Evolutionary conservation across 2,329 filamentous ascomycete species (phyloP).

Genomic region (Ceratocystis smalleyi): DNA sequence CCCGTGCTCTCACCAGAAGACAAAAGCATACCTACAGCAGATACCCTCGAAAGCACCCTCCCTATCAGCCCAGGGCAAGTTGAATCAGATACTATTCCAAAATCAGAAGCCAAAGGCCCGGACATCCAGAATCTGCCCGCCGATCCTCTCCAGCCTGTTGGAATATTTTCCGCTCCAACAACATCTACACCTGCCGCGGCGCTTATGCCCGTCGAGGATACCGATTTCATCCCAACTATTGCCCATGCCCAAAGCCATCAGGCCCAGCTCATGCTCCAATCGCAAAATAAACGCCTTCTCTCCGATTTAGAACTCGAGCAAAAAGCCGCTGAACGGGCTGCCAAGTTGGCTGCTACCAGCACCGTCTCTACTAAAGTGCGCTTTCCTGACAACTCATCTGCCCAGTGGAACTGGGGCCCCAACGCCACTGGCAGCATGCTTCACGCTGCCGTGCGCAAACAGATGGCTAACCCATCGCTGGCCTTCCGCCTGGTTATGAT

Average conservation of each 20-base stretch:
- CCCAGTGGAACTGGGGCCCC: slow-evolving; percentile 55
- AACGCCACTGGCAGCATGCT: slow-evolving; percentile 54
- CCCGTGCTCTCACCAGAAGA: slow-evolving; percentile 2
- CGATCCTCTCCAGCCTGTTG: slow-evolving; percentile 37
- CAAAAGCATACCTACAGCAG: not conserved
- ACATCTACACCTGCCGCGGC: slow-evolving; percentile 63
- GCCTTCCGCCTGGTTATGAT: slow-evolving; percentile 58
- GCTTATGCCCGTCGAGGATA: slow-evolving; percentile 46
- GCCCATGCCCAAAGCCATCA: slow-evolving; percentile 64
- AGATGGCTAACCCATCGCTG: slow-evolving; percentile 50
- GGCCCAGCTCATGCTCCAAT: slow-evolving; percentile 42
- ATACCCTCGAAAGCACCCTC: slow-evolving; percentile 10
- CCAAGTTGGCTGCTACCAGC: slow-evolving; percentile 49
- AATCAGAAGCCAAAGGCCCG: not conserved
- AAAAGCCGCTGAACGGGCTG: slow-evolving; percentile 48
- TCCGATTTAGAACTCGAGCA: slow-evolving; percentile 71
- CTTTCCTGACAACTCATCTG: slow-evolving; percentile 71
- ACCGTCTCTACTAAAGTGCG: slow-evolving; percentile 64
- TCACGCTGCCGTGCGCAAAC: slow-evolving; percentile 56
- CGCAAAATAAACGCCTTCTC: slow-evolving; percentile 59
- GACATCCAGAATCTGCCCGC: slow-evolving; percentile 9
- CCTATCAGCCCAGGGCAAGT: not conserved
- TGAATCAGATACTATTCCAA: slow-evolving; percentile 17
- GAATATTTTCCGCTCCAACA: slow-evolving; percentile 63
- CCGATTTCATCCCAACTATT: slow-evolving; percentile 62